These are phyloP conservation scores for Aaosphaeria arxii DNA, from an alignment of 2,329 filamentous ascomycete species.

Conservation along the genomic window DNA sequence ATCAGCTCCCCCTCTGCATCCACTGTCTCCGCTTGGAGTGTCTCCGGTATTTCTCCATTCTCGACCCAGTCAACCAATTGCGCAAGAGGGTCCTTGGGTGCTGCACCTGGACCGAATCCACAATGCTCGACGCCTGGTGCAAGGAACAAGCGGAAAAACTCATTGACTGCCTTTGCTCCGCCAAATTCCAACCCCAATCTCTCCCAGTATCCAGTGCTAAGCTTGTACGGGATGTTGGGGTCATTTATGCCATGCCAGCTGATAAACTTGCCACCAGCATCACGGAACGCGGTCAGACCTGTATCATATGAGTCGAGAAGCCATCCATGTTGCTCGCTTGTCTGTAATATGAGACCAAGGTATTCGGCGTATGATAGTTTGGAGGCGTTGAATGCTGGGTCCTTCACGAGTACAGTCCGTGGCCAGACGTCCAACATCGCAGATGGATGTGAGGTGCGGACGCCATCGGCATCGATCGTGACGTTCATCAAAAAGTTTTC, in stretches of 20 bases:
- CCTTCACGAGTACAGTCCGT: conserved; percentile 2
- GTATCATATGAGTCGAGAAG: conserved; percentile 9
- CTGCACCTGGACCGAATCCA: conserved; percentile 14
- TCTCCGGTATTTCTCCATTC: conserved; percentile 17
- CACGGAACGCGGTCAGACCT: conserved; percentile 14
- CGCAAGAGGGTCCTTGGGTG: conserved; percentile 17
- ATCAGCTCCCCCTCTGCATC: conserved; percentile 4
- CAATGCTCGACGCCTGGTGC: conserved; percentile 30
- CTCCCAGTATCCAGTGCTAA: conserved; percentile 9
- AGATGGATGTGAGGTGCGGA: not conserved
- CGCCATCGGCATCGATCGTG: conserved; percentile 1
- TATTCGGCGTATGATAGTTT: conserved; percentile 6
- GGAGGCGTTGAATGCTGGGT: conserved; percentile 8
- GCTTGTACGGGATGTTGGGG: conserved; percentile 8
- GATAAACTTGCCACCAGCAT: conserved; percentile 18
- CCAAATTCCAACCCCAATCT: conserved; percentile 11
- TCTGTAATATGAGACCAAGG: conserved; percentile 8
- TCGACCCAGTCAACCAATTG: conserved; percentile 28
- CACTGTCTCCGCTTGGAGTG: conserved; percentile 9
- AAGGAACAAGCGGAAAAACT: conserved; percentile 28
- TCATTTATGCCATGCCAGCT: conserved; percentile 22
- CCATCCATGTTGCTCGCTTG: conserved; percentile 5
- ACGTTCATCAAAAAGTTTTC: conserved; percentile 1
- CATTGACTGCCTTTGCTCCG: conserved; percentile 11
- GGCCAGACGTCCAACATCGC: conserved; percentile 1